Percentiles rank a stretch among this genome's conserved stretches.
Conservation (phyloP, 2,329 filamentous ascomycete genomes). For the Monosporascus sp. region DNA sequence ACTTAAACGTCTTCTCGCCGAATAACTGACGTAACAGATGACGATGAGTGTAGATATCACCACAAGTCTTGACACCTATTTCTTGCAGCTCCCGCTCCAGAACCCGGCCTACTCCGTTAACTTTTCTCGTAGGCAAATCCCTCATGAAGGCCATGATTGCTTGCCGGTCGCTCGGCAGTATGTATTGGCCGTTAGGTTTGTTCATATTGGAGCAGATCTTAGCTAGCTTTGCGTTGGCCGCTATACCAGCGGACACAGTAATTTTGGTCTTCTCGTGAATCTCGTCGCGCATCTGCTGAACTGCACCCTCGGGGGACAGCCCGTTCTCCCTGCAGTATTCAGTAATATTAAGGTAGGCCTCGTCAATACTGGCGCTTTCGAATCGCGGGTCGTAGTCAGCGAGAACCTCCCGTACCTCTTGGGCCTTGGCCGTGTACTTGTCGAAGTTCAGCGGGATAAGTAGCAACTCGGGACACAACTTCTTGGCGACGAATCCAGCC, state of each 20-base stretch:
- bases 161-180: conserved; percentile 64
- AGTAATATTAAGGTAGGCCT: conserved; percentile 94
- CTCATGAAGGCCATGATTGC: conserved; percentile 83
- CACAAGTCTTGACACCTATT: conserved; percentile 81
- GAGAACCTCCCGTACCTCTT: conserved; percentile 77
- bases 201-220: conserved; percentile 96
- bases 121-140: conserved; percentile 76
- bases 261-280: conserved; percentile 72
- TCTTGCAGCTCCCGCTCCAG: conserved; percentile 87
- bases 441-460: conserved; percentile 80
- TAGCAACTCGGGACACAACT: conserved; percentile 82
- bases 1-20: conserved; percentile 85
- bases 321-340: conserved; percentile 69
- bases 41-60: conserved; percentile 75
- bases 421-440: conserved; percentile 87
- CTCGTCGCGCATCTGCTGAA: conserved; percentile 71
- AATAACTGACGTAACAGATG: conserved; percentile 73
- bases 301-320: conserved; percentile 65
- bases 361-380: conserved; percentile 90
- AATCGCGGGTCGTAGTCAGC: conserved; percentile 86
- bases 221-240: conserved; percentile 85
- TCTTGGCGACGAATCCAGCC: conserved; percentile 93
- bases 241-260: conserved; percentile 91
- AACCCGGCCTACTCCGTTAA: conserved; percentile 92
- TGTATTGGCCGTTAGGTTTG: conserved; percentile 91